Conservation (phyloP, 2,329 filamentous ascomycete species). For the Epichloe sp. region DNA sequence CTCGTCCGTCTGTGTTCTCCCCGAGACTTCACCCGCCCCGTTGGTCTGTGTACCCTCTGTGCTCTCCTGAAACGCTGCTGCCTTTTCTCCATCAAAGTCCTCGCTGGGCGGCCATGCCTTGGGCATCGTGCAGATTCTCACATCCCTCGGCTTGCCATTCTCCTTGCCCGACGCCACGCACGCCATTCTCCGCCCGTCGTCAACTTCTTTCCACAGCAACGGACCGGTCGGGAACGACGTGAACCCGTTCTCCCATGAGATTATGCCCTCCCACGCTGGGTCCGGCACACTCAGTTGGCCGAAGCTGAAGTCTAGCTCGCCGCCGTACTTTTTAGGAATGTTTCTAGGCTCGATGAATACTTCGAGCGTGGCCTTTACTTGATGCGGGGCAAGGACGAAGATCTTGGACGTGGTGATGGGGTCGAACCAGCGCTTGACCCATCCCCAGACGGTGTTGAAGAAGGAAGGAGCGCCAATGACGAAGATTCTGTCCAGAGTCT, state of each 20-base stretch:
- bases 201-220: constrained; percentile 38
- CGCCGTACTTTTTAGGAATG: constrained; percentile 84
- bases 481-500: constrained; percentile 57
- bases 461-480: constrained; percentile 84
- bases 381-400: constrained; percentile 65
- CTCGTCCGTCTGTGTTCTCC: constrained; percentile 15
- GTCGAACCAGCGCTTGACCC: constrained; percentile 93
- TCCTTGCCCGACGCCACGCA: constrained; percentile 40
- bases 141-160: constrained; percentile 29
- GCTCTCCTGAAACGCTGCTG: background rate
- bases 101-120: constrained; percentile 19
- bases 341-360: constrained; percentile 70
- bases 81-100: constrained; percentile 4
- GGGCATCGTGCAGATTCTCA: constrained; percentile 38
- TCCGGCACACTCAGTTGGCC: constrained; percentile 67
- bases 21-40: constrained; percentile 7
- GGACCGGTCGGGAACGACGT: constrained; percentile 43
- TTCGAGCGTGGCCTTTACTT: constrained; percentile 65
- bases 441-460: constrained; percentile 88
- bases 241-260: constrained; percentile 39
- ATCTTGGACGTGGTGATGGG: constrained; percentile 93
- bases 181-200: constrained; percentile 32
- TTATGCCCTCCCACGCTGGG: constrained; percentile 35
- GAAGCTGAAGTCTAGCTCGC: constrained; percentile 70
- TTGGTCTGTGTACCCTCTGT: constrained; percentile 17